Base-by-base conservation (phyloP, 1,284 basidiomycete species). In the Taiwanofungus camphoratus region DNA sequence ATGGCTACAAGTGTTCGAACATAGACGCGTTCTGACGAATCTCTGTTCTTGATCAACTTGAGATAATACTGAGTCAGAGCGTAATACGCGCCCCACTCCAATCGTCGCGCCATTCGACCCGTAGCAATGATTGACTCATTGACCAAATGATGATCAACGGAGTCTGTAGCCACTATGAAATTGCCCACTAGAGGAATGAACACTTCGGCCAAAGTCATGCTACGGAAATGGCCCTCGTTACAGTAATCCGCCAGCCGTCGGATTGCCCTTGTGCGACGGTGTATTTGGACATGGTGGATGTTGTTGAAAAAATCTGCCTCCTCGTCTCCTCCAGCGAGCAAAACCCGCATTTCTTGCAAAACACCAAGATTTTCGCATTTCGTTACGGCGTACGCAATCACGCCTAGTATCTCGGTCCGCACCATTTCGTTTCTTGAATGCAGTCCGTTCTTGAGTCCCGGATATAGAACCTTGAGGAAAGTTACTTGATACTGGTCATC, bases 271-370 rank as follows among this genome's bases (percentile, higher is more conserved):
- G 85, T 83, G 16, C 95, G 82, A 45, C 95, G 84, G 63, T 99
- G 95, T 4, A 88, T 69, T 66, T 99, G 96, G 41, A 99, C 82
- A 62, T 99, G 96, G 51, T 89, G 80, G 40, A 99, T 81, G 64
- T 99, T 99, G 70, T 86, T 85, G 75, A 99, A 98, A 68, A 99
- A 95, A 61, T 87, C 94, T 21, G 92, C 93, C 62, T 99, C 96
- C 36, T 91, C 87, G 57, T 99, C 95, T 1, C 91, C 93, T 13
- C 76, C 82, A 3, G 88, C 90, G n/a, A 97, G 74, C 8, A 99
- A 69, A 8, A 82, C 74, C 5, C 68, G 76, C 80, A 97, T 84
- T 58, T 97, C 92, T 36, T 77, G 76, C 31, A 97, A 67, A 2
- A 75, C 64, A 0, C 66, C 60, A 16, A 92, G 68, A n/a, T 69